Conservation (phyloP, 2,329 filamentous ascomycete genomes). For the Phyllosticta ampelicida region DNA sequence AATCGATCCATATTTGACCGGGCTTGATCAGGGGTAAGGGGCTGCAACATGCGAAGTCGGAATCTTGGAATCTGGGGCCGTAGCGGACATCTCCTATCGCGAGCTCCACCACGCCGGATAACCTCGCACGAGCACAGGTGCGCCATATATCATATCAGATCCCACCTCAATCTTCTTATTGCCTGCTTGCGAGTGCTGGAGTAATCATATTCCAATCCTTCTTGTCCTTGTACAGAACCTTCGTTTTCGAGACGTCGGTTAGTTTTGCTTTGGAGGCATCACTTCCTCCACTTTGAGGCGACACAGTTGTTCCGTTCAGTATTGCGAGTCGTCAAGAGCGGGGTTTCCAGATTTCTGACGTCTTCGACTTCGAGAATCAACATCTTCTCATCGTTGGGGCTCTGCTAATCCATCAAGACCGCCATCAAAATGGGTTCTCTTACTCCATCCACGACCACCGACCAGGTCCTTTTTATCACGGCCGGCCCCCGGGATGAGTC, state of each 20-base stretch:
- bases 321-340: not conserved
- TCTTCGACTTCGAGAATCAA: not conserved
- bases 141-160: not conserved
- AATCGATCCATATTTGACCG: not conserved
- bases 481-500: not conserved
- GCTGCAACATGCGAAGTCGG: not conserved
- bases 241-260: not conserved
- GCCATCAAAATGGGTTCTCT: not conserved
- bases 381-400: not conserved
- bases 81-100: not conserved
- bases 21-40: not conserved
- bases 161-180: not conserved
- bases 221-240: not conserved
- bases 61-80: not conserved
- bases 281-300: not conserved
- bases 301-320: not conserved
- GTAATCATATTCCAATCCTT: not conserved
- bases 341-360: not conserved
- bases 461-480: conserved; percentile 6
- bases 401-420: not conserved
- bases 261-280: not conserved
- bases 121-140: not conserved
- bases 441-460: not conserved
- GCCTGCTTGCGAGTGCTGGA: not conserved
- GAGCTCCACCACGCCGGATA: not conserved